Evolutionary conservation across 352 stramenopile species (phyloP), one percentile per base, ranked within the genome.

Genomic region (Globisporangium nunn): DNA sequence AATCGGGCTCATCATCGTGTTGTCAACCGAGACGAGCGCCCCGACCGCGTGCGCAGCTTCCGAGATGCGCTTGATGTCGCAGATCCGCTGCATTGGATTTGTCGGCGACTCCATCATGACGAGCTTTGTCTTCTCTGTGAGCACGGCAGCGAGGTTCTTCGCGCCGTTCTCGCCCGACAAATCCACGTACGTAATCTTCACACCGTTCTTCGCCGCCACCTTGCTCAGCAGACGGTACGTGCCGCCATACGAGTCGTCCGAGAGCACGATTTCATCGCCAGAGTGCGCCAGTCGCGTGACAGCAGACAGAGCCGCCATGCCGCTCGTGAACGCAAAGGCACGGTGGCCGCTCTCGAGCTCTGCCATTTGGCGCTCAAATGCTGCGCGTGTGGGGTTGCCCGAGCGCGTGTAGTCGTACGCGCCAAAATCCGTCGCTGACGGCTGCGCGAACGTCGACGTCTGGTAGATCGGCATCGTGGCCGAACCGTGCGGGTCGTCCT

Each of bases 21-120:
- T 98, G 73, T 99, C 96, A 11, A 98, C 93, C 31, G 86, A 95
- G 23, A 98, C 66, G 40, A 96, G 56, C 12, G 81, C 71, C 30
- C 80, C 82, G 17, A 96, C 68, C 1, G 71, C 65, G 55, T 98
- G 91, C 2, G 93, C 85, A 18, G 92, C 64, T 39, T 75, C 66
- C 11, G 85, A 79, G 23, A 98, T 74, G 29, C 69, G 72, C 46
- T 70, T 59, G 62, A 99, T 98, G 77, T 98, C 91, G 52, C 87
- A 94, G 43, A 99, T 85, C 63, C 95, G 88, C 61, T 98, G 84
- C 74, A 95, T 98, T 10, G 96, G 96, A 70, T 99, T 99, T 2
- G 96, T 98, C 5, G 96, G 96, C 29, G 88, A 97, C 74, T 99
- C 96, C 61, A 98, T 93, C 94, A 97, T 98, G 47, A 99, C 83